Base-by-base conservation (phyloP, 2,329 filamentous ascomycete species). In the Cytospora paraplurivora region DNA sequence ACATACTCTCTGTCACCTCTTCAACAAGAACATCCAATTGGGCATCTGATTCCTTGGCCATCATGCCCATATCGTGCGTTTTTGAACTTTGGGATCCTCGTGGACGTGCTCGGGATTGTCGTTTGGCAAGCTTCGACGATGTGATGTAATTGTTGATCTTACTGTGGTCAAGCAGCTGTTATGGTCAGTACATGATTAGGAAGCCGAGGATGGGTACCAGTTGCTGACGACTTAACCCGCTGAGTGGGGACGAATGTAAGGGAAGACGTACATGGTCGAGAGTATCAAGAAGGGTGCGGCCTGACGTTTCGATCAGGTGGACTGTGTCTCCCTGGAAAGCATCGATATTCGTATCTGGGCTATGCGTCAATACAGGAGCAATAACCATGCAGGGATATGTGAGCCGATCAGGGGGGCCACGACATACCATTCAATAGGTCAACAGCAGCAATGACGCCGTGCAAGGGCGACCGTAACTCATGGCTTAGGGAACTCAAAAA, bases 401-500 rank as follows among this genome's bases (percentile, higher is more conserved):
- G 15, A 41, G 15, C 38, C n/a, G 21, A n/a, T n/a, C 13, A 19
- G 7, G 1, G 27, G 35, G 11, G 53, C 2, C 44, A 21, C n/a
- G n/a, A 47, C 44, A 11, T 47, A 13, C 62, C 61, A n/a, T 78
- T 76, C 0, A 85, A 70, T 47, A 84, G 73, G 65, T 83, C 81
- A 5, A 78, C 78, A 67, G 74, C 84, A 0, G 81, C 82, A 1
- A 86, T 73, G 37, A 86, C 83, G 1, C 83, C 84, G 65, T 86
- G 83, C 1, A 87, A 74, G 2, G 84, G 84, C 3, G 79, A 83
- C 17, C 84, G 76, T 7, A 86, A 72, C 67, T 87, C 84, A 69
- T 87, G 84, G 32, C 81, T 83, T 52, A 86, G 80, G 8, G 81
- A 85, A 1, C 81, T 82, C 27, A 86, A 80, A 65, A 86, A 83